phyloP scores from a whole-genome alignment of 179 eudicot species.

The Drosera spatulata region DNA sequence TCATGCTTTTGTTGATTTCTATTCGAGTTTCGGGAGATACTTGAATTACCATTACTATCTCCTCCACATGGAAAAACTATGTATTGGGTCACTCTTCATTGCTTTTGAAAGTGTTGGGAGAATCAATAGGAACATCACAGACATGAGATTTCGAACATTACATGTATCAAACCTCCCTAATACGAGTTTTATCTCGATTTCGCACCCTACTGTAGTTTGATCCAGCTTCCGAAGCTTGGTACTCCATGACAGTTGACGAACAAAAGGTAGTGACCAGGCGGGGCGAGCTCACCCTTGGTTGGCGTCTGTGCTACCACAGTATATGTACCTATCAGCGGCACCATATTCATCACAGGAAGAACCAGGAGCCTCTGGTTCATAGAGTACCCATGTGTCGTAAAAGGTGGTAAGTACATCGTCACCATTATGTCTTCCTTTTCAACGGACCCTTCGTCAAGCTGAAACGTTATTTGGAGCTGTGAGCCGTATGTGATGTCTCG shows the following conservation, averaged over 20 bases:
- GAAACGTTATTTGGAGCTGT: neutral
- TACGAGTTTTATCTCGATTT: neutral
- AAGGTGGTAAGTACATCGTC: constrained; percentile 27
- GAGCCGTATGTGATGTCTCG: constrained; percentile 1
- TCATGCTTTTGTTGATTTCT: too few species aligned
- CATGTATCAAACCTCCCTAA: neutral
- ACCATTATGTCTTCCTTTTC: constrained; percentile 15
- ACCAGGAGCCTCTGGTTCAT: constrained; percentile 32
- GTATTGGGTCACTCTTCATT: too few species aligned
- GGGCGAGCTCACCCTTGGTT: constrained; percentile 15
- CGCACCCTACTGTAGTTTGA: constrained; percentile 12
- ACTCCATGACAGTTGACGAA: constrained; percentile 23
- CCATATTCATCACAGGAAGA: constrained; percentile 3
- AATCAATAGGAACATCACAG: neutral
- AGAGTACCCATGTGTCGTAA: constrained; percentile 46
- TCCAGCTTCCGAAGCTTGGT: constrained; percentile 23
- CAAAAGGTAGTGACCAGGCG: constrained; percentile 26
- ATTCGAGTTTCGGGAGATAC: too few species aligned
- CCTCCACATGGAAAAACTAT: too few species aligned
- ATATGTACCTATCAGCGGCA: neutral
- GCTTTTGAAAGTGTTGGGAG: too few species aligned
- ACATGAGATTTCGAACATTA: neutral
- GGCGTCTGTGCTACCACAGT: constrained; percentile 18
- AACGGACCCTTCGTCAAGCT: neutral
- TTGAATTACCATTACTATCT: too few species aligned